A percentile compares a stretch with the other conserved stretches of the same genome.
These are phyloP conservation scores for Neopestalotiopsis clavispora DNA, from an alignment of 2,329 filamentous ascomycete genomes.

Conservation along the genomic window DNA sequence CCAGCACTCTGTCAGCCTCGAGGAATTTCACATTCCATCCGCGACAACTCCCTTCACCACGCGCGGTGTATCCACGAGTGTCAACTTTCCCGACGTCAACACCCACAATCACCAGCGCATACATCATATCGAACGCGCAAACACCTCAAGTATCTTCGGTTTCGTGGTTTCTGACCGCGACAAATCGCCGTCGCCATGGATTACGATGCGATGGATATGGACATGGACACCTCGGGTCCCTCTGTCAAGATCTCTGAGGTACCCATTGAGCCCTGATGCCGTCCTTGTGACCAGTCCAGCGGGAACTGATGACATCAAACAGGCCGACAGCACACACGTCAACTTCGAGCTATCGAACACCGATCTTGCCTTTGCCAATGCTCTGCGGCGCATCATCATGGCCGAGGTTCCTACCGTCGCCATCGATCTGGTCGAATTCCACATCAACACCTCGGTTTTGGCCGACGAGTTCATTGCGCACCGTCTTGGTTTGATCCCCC, in stretches of 20 bases:
- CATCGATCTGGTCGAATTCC: conserved; percentile 92
- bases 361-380: conserved; percentile 91
- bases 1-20: conserved; percentile 10
- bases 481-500: conserved; percentile 86
- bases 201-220: conserved; percentile 65
- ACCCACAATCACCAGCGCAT: background rate
- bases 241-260: conserved; percentile 66
- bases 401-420: conserved; percentile 94
- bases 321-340: conserved; percentile 82
- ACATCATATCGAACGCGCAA: background rate
- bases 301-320: conserved; percentile 13
- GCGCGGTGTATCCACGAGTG: background rate
- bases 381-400: conserved; percentile 86
- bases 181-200: conserved; percentile 47
- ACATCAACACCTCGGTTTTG: conserved; percentile 92
- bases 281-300: background rate
- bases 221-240: conserved; percentile 60
- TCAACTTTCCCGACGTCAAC: background rate
- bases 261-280: conserved; percentile 29
- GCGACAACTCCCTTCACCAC: conserved; percentile 1
- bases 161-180: conserved; percentile 18
- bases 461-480: conserved; percentile 96
- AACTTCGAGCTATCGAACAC: conserved; percentile 91
- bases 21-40: conserved; percentile 13
- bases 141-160: background rate